These are phyloP conservation scores for Aspergillus asperescens DNA, from an alignment of 495 filamentous ascomycete genomes.

Conservation along the genomic window DNA sequence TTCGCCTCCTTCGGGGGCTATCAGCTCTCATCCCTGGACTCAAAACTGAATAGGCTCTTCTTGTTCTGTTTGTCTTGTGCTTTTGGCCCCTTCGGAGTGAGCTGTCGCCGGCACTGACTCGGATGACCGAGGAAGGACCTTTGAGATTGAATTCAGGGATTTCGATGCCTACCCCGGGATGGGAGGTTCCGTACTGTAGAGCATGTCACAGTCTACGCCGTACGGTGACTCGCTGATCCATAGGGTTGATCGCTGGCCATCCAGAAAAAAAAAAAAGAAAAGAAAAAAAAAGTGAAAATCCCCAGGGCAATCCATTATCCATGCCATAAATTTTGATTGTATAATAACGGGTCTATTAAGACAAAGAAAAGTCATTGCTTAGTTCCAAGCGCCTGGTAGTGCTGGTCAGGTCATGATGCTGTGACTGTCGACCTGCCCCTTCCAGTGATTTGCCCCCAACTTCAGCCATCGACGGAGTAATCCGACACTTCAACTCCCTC, in stretches of 20 bases:
- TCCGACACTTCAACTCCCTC: background rate
- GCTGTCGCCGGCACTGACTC: background rate
- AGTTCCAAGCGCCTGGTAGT: background rate
- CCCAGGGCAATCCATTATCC: background rate
- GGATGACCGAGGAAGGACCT: background rate
- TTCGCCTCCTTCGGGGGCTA: slow-evolving; percentile 3
- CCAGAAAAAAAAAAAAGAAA: background rate
- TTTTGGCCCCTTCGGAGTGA: background rate
- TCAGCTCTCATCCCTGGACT: slow-evolving; percentile 10
- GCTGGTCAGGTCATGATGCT: background rate
- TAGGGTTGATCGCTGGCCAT: slow-evolving; percentile 9
- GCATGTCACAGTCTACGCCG: background rate
- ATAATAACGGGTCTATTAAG: slow-evolving; percentile 3
- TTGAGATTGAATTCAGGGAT: background rate
- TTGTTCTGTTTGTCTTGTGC: background rate
- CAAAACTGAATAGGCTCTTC: background rate
- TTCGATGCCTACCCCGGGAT: background rate
- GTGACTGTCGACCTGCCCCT: slow-evolving; percentile 7
- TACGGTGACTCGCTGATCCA: slow-evolving; percentile 4
- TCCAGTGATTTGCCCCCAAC: slow-evolving; percentile 10
- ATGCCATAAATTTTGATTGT: background rate
- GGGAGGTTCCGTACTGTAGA: background rate
- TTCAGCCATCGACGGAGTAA: slow-evolving; percentile 1
- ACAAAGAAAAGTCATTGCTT: background rate
- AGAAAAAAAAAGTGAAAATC: slow-evolving; percentile 2